Conservation (phyloP, 2,329 filamentous ascomycete genomes). For the Arthrobotrys pseudoclavata region DNA sequence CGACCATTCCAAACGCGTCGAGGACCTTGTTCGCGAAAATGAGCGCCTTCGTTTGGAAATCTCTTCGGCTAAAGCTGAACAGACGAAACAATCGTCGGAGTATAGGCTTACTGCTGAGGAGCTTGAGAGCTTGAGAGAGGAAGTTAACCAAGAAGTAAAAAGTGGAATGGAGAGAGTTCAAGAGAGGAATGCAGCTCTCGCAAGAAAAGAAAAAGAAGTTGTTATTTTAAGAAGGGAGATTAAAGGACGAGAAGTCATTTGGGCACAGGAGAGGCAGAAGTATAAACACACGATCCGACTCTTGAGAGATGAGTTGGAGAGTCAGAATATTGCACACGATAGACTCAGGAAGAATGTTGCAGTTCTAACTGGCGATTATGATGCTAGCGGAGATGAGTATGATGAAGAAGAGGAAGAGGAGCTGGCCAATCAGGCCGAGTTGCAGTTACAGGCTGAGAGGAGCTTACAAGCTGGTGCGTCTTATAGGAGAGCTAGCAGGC, state of each 20-base stretch:
- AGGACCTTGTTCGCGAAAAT: slow-evolving; percentile 59
- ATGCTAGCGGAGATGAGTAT: slow-evolving; percentile 24
- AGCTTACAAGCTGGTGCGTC: slow-evolving; percentile 43
- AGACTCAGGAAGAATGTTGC: slow-evolving; percentile 48
- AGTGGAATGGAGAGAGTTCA: slow-evolving; percentile 56
- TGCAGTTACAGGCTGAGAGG: slow-evolving; percentile 51
- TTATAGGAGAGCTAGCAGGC: slow-evolving; percentile 47
- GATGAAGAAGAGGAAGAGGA: slow-evolving; percentile 45
- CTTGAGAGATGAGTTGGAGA: slow-evolving; percentile 40
- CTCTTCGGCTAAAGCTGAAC: slow-evolving; percentile 28
- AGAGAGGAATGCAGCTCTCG: slow-evolving; percentile 43
- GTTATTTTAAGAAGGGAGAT: slow-evolving; percentile 22
- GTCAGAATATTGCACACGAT: slow-evolving; percentile 31
- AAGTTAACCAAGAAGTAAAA: slow-evolving; percentile 52
- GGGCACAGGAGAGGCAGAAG: slow-evolving; percentile 34
- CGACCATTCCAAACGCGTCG: slow-evolving; percentile 59
- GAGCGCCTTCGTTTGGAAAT: slow-evolving; percentile 55
- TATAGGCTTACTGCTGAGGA: slow-evolving; percentile 32
- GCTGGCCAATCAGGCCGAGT: slow-evolving; percentile 41
- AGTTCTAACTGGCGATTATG: slow-evolving; percentile 36
- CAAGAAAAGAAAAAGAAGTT: slow-evolving; percentile 45
- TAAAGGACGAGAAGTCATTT: slow-evolving; percentile 17
- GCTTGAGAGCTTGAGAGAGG: slow-evolving; percentile 38
- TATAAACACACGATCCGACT: slow-evolving; percentile 51
- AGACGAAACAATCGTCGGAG: slow-evolving; percentile 28